Evolutionary conservation across 2,329 filamentous ascomycete species (phyloP), one percentile per base, ranked within the genome.

Genomic region (Pseudogymnoascus sp.): DNA sequence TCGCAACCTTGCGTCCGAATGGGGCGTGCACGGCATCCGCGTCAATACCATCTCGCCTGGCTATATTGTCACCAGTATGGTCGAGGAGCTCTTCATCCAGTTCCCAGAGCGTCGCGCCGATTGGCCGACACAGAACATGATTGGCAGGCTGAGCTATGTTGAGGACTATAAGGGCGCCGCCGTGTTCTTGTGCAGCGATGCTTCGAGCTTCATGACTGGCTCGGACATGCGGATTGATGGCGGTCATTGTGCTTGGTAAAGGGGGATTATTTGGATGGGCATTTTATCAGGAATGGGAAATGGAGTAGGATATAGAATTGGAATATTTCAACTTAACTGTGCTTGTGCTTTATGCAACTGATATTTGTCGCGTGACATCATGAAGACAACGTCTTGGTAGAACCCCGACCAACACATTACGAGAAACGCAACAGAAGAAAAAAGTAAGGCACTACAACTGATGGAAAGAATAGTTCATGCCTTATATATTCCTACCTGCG

Each of bases 21-120:
- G 83, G 83, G 83, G 83, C 29, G 73, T 77, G 31, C 76, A 84
- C 70, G 81, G 80, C 35, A 87, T 88, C 62, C 78, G 85, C 10
- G 80, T 88, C 64, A 88, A 87, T 71, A 86, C 84, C 0, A 77
- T 88, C 61, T 86, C 83, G 38, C 84, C 85, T 0, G 85, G 85
- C 2, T 82, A 82, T 67, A 81, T 82, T 63, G 75, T 80, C 1
- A 81, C 80, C 1, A 79, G 80, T 1, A 87, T 87, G 84, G 83
- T 86, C 1, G 81, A 85, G 69, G 78, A 80, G 65, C 76, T 87
- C 31, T 87, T 88, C 68, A 76, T 81, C 66, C 76, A 63, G 4
- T 64, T 64, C 21, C 67, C 67, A 11, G 67, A 65, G 64, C 55
- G 61, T 5, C 63, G 45, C 37, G 39, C 63, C 12, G 77, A 81